A percentile compares a stretch with the other conserved stretches of the same genome.
Conservation (phyloP, 768 basidiomycete genomes). For the Cystobasidium ongulense region DNA sequence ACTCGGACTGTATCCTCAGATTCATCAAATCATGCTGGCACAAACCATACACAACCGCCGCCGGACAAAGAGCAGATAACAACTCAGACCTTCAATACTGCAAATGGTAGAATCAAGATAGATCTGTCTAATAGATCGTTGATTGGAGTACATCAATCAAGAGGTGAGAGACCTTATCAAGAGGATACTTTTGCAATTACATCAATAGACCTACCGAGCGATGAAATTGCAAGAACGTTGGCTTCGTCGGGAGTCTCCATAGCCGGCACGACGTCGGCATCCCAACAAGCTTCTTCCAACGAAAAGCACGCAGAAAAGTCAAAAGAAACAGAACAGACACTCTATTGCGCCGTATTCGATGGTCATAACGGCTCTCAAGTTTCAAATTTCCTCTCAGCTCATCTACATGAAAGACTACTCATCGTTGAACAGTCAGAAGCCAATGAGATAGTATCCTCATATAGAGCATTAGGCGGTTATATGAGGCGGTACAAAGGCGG, state of each 20-base stretch:
- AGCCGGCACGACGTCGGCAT: slow-evolving; percentile 15
- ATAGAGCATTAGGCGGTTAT: slow-evolving; percentile 39
- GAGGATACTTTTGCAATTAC: slow-evolving; percentile 37
- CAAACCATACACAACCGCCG: neutral
- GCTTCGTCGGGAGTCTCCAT: slow-evolving; percentile 32
- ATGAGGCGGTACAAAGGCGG: slow-evolving; percentile 40
- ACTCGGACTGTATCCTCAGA: neutral
- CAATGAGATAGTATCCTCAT: slow-evolving; percentile 27
- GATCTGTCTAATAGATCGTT: neutral
- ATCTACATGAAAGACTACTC: slow-evolving; percentile 32
- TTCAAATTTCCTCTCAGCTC: slow-evolving; percentile 33
- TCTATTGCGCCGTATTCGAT: slow-evolving; percentile 40
- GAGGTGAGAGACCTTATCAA: slow-evolving; percentile 42
- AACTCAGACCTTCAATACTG: slow-evolving; percentile 24
- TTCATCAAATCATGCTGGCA: neutral
- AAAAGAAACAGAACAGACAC: slow-evolving; percentile 34
- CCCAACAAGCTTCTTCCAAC: slow-evolving; percentile 35
- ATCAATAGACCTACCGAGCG: slow-evolving; percentile 33
- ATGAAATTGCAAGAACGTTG: slow-evolving; percentile 28
- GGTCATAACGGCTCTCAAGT: slow-evolving; percentile 38
- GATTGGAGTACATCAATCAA: slow-evolving; percentile 33
- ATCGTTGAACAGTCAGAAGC: neutral
- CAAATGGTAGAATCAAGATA: slow-evolving; percentile 10
- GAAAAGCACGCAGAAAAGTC: neutral
- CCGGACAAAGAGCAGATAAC: neutral